Conservation (phyloP, 345 rosid species). For the Aurinia saxatilis region DNA sequence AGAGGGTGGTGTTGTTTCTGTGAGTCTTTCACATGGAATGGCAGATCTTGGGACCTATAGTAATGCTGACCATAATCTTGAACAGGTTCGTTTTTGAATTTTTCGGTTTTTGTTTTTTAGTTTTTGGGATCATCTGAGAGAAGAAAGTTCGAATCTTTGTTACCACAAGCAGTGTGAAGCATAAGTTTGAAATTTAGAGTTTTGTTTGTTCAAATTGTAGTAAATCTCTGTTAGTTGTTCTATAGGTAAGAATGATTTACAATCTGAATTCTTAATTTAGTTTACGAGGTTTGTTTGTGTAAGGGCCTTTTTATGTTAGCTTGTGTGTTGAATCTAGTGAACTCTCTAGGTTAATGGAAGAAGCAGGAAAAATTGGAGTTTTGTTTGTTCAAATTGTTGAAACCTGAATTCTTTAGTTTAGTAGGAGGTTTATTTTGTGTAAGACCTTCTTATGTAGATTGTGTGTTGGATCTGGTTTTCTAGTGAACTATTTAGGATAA, state of each 20-base stretch:
- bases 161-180: not conserved
- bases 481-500: not conserved
- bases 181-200: not conserved
- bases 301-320: no score
- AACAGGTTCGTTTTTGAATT: conserved; percentile 41
- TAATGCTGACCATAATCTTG: conserved; percentile 77
- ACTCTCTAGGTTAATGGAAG: no score
- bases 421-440: no score
- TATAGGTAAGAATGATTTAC: not conserved
- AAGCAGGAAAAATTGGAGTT: no score
- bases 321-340: no score
- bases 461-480: not conserved
- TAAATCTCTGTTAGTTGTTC: not conserved
- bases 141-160: not conserved
- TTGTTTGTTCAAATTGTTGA: no score
- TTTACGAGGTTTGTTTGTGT: not conserved
- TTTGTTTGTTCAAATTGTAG: not conserved
- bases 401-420: no score
- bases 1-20: conserved; percentile 67
- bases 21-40: conserved; percentile 92
- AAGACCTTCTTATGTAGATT: no score
- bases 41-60: conserved; percentile 95
- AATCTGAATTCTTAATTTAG: not conserved
- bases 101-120: not conserved
- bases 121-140: not conserved